Base-by-base conservation (phyloP, 345 rosid genomes). In the Populus ilicifolia region DNA sequence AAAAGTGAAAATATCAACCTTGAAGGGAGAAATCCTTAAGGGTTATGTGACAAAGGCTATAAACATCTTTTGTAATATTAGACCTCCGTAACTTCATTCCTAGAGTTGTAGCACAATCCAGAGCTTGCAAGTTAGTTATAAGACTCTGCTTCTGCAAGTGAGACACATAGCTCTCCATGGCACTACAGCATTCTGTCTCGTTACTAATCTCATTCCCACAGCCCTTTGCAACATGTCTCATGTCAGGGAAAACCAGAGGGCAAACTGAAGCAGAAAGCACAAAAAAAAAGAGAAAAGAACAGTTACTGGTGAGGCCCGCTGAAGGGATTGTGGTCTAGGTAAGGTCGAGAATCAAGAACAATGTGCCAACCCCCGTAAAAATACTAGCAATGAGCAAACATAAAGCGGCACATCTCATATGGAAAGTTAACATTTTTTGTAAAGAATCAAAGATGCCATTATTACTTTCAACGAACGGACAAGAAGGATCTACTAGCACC, bases 1-100 rank as follows among this genome's bases (percentile, higher is more conserved):
- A 29, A 41, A 21, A 25, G 35, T 13, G n/a, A n/a, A 66, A 36
- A 81, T 70, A 69, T 75, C 46, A 78, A 96, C 99, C 98, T 91
- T 96, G 99, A 79, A 96, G 91, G 21, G 98, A 91, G 88, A 96
- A 96, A 89, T 96, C 99, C 85, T 96, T 90, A 78, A 96, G 97
- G 81, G 89, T 96, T 74, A 96, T 85, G 77, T 85, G 98, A 84
- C 98, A 96, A 72, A 90, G 88, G 72, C 80, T 85, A 78, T 92
- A 96, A 80, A 96, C 77, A 76, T 96, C 85, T 75, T 69, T 88
- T 29, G 92, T 86, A 56, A 96, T 87, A 79, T 90, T 93, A 11
- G 86, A 82, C 73, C 85, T 88, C 80, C 86, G 94, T 67, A 96
- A 83, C 86, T 90, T 88, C 85, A 81, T 71, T 14, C 96, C 97